A percentile compares a stretch with the other conserved stretches of the same genome.
phyloP scores from a whole-genome alignment of 1,284 basidiomycete genomes.

The Coniophora puteana region DNA sequence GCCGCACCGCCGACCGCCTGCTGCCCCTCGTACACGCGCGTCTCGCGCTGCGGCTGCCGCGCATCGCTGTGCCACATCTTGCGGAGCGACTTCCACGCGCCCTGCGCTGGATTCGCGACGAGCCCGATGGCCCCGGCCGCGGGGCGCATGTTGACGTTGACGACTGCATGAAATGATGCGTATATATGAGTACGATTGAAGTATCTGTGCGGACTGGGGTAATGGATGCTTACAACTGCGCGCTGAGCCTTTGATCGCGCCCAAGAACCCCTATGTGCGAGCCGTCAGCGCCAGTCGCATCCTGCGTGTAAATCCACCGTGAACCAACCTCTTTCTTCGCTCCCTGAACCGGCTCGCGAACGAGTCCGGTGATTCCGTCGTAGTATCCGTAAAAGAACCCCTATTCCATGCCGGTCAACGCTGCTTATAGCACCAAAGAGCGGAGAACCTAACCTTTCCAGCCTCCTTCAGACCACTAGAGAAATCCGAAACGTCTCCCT shows the following conservation, averaged over 20 bases:
- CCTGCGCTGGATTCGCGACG: constrained; percentile 39
- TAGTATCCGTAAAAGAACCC: constrained; percentile 39
- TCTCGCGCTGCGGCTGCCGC: constrained; percentile 29
- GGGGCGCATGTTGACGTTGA: constrained; percentile 42
- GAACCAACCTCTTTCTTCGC: constrained; percentile 42
- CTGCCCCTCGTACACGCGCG: constrained; percentile 35
- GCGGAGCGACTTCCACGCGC: constrained; percentile 36
- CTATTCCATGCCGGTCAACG: constrained; percentile 11
- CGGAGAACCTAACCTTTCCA: constrained; percentile 30
- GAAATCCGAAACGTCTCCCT: constrained; percentile 38
- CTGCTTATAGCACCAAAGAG: background rate
- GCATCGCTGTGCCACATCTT: constrained; percentile 23
- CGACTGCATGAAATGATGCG: constrained; percentile 24
- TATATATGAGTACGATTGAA: background rate
- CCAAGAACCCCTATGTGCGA: constrained; percentile 38
- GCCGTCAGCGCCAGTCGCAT: too few species aligned
- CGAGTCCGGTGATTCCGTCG: constrained; percentile 51
- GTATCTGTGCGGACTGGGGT: too few species aligned
- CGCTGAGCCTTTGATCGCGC: constrained; percentile 46
- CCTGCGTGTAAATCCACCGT: background rate
- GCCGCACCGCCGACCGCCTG: constrained; percentile 31
- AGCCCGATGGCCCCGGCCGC: constrained; percentile 42
- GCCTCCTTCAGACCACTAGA: constrained; percentile 43
- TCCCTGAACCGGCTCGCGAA: constrained; percentile 46
- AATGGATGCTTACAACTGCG: constrained; percentile 40